phyloP scores from a whole-genome alignment of 768 basidiomycete species.

The Scleroderma bovista region DNA sequence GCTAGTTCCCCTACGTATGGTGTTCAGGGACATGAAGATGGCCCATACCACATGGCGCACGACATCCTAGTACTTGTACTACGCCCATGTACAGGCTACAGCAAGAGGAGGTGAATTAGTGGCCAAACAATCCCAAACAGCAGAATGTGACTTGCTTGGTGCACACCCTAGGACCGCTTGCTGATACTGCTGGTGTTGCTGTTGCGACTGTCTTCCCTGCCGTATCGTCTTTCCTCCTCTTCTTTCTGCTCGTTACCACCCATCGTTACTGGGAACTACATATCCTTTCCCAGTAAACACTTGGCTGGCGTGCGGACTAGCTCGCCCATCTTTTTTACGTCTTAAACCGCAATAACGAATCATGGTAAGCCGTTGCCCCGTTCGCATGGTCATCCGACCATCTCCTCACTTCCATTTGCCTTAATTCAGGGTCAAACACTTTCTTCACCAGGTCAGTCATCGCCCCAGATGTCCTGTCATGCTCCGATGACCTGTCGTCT shows the following conservation, averaged over 20 bases:
- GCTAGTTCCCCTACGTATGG: too few species aligned
- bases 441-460: constrained; percentile 63
- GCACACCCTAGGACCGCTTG: background rate
- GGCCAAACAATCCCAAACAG: background rate
- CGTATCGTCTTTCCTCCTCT: background rate
- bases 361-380: constrained; percentile 21
- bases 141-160: background rate
- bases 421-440: constrained; percentile 75
- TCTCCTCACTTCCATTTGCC: constrained; percentile 2
- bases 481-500: background rate
- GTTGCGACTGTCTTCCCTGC: background rate
- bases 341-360: constrained; percentile 16
- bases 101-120: too few species aligned
- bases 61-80: too few species aligned
- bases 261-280: background rate
- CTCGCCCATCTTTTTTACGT: constrained; percentile 16
- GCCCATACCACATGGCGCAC: too few species aligned
- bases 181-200: background rate
- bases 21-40: too few species aligned
- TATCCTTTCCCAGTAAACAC: background rate
- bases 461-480: constrained; percentile 1
- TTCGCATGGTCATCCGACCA: constrained; percentile 2
- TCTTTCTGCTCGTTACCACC: background rate
- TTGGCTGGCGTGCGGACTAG: background rate
- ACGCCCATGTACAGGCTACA: too few species aligned